phyloP scores from a whole-genome alignment of 768 basidiomycete species.

The Serpula lacrymans region DNA sequence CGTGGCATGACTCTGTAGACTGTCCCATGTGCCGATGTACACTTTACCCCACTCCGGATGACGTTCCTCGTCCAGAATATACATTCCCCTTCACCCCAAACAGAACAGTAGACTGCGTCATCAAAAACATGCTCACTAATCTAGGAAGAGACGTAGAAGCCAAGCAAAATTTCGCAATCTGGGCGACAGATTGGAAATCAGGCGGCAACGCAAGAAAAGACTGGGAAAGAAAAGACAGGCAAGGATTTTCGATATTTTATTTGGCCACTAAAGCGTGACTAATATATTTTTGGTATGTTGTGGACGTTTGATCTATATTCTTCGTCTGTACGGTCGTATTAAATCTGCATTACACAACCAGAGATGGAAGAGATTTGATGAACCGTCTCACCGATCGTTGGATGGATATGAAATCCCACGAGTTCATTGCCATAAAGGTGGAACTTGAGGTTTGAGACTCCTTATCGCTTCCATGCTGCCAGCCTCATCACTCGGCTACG shows the following conservation, averaged over 20 bases:
- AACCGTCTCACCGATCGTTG: slow-evolving; percentile 43
- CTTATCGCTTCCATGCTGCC: no score
- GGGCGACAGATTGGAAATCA: slow-evolving; percentile 47
- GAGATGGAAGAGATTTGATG: slow-evolving; percentile 59
- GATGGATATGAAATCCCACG: slow-evolving; percentile 44
- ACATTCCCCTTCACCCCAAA: slow-evolving; percentile 66
- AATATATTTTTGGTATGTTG: background rate
- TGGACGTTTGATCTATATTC: slow-evolving; percentile 1
- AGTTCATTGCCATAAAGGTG: slow-evolving; percentile 52
- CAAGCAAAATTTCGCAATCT: slow-evolving; percentile 25
- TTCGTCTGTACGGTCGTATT: background rate
- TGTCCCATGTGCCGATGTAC: slow-evolving; percentile 64
- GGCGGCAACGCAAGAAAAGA: slow-evolving; percentile 48
- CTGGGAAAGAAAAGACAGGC: slow-evolving; percentile 59
- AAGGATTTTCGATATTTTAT: slow-evolving; percentile 16
- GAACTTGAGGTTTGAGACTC: slow-evolving; percentile 49
- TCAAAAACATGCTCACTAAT: slow-evolving; percentile 51
- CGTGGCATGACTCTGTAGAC: slow-evolving; percentile 65
- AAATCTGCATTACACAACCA: slow-evolving; percentile 30
- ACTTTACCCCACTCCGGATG: slow-evolving; percentile 50
- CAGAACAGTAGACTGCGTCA: slow-evolving; percentile 49
- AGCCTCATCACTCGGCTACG: no score
- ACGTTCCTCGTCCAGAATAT: slow-evolving; percentile 43
- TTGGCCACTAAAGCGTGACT: slow-evolving; percentile 8
- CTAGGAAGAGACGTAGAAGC: slow-evolving; percentile 39